Conservation (phyloP, 1,139 yeast species). For the Suhomyces atakaporum region DNA sequence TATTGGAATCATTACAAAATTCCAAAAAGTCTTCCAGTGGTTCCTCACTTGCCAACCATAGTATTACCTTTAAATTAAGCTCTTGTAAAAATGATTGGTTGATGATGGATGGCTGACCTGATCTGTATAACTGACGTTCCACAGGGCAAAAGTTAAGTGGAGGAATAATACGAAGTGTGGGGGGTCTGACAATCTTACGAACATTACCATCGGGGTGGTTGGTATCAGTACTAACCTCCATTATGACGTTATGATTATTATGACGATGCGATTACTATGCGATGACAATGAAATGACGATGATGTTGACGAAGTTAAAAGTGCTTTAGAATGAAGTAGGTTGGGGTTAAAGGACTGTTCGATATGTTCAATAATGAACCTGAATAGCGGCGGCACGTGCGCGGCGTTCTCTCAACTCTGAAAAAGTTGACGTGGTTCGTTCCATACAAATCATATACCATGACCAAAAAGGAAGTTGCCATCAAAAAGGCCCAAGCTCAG, state of each 20-base stretch:
- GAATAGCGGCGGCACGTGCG: conserved; percentile 1
- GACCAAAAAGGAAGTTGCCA: conserved; percentile 40
- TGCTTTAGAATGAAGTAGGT: too few relatives aligned
- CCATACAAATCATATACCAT: conserved; percentile 17
- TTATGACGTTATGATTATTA: too few relatives aligned
- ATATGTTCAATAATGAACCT: neutral
- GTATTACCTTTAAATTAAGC: conserved; percentile 71
- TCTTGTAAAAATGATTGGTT: conserved; percentile 83
- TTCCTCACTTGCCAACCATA: conserved; percentile 96
- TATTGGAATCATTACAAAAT: conserved; percentile 72
- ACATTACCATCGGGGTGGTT: conserved; percentile 1
- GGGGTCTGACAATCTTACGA: conserved; percentile 37
- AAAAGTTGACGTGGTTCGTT: conserved; percentile 10
- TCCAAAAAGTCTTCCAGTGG: conserved; percentile 86
- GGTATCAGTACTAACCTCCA: neutral
- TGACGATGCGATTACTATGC: too few relatives aligned
- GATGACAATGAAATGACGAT: too few relatives aligned
- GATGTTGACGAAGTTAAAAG: too few relatives aligned
- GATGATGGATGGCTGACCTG: conserved; percentile 96
- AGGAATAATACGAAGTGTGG: conserved; percentile 74
- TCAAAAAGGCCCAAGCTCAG: conserved; percentile 26
- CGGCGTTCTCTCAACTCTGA: conserved; percentile 1
- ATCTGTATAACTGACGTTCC: conserved; percentile 78
- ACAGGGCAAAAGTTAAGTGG: conserved; percentile 96
- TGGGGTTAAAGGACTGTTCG: too few relatives aligned